A percentile compares a stretch with the other conserved stretches of the same genome.
Conservation (phyloP, 352 stramenopile species). For the Phytopythium delawarense region DNA sequence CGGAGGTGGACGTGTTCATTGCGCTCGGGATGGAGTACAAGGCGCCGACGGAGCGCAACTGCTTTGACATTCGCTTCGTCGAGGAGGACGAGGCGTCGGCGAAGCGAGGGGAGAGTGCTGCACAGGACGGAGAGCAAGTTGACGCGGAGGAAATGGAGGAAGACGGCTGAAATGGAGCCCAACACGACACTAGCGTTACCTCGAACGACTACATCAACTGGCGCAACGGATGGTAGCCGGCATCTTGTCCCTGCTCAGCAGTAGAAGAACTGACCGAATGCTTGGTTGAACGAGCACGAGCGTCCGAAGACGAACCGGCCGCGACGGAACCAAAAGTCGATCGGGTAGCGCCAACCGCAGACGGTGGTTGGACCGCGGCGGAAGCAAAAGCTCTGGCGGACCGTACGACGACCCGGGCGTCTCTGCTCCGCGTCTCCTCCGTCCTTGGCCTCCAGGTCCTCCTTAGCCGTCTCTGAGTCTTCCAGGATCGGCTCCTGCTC, state of each 20-base stretch:
- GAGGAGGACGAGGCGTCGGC: constrained; percentile 66
- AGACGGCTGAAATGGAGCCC: neutral
- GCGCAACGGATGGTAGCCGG: neutral
- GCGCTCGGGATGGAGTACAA: constrained; percentile 84
- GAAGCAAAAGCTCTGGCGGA: constrained; percentile 21
- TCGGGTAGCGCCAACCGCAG: constrained; percentile 39
- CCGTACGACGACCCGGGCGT: constrained; percentile 10
- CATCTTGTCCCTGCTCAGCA: constrained; percentile 12
- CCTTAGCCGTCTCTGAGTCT: neutral
- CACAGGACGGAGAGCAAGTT: neutral
- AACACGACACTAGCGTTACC: neutral
- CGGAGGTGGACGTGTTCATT: constrained; percentile 84
- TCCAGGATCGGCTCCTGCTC: constrained; percentile 11
- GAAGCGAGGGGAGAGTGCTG: constrained; percentile 19
- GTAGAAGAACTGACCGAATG: constrained; percentile 32
- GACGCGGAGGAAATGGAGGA: neutral
- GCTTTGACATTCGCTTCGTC: constrained; percentile 78
- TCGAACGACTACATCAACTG: neutral
- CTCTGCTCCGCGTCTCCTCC: neutral
- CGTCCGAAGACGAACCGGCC: constrained; percentile 25
- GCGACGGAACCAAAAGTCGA: constrained; percentile 31
- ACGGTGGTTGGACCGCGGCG: neutral
- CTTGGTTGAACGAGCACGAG: constrained; percentile 21
- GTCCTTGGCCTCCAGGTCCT: neutral
- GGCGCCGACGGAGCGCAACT: constrained; percentile 68